Conservation (phyloP, 805 yeast genomes). For the Cyberlindnera veronae region DNA sequence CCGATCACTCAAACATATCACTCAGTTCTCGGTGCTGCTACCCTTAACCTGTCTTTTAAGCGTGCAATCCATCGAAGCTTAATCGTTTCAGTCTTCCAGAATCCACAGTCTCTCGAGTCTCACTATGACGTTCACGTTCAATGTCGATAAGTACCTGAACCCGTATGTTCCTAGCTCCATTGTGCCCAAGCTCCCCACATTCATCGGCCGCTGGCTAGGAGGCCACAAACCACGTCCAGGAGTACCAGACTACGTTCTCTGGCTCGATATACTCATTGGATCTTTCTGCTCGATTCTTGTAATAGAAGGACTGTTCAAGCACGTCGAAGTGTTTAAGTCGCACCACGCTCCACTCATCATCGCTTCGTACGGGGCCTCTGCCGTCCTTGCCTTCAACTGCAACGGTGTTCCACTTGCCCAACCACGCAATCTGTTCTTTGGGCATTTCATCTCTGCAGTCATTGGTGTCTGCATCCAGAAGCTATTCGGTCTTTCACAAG, state of each 20-base stretch:
- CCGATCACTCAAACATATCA: too few relatives aligned
- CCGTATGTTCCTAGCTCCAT: conserved; percentile 22
- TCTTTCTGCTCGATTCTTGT: conserved; percentile 45
- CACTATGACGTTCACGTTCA: conserved; percentile 8
- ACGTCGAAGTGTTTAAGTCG: conserved; percentile 33
- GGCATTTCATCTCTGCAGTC: conserved; percentile 51
- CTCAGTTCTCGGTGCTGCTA: too few relatives aligned
- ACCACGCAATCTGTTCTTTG: conserved; percentile 56
- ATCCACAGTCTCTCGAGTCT: too few relatives aligned
- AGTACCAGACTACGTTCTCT: conserved; percentile 36
- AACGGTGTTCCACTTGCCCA: conserved; percentile 58
- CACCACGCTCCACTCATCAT: conserved; percentile 46
- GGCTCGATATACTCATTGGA: conserved; percentile 45
- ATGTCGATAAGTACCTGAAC: conserved; percentile 19
- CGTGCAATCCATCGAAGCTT: too few relatives aligned
- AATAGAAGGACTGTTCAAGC: conserved; percentile 44
- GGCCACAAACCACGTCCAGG: conserved; percentile 23
- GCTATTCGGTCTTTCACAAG: conserved; percentile 43
- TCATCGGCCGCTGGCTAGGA: conserved; percentile 39
- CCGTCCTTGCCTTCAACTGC: conserved; percentile 55
- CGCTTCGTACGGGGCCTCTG: conserved; percentile 61
- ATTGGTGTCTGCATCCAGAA: conserved; percentile 54
- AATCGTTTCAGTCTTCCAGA: too few relatives aligned
- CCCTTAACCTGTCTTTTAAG: too few relatives aligned
- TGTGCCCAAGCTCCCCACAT: conserved; percentile 33